A percentile compares a stretch with the other conserved stretches of the same genome.
Conservation (phyloP, 1,284 basidiomycete species). For the Pseudozyma thailandica region DNA sequence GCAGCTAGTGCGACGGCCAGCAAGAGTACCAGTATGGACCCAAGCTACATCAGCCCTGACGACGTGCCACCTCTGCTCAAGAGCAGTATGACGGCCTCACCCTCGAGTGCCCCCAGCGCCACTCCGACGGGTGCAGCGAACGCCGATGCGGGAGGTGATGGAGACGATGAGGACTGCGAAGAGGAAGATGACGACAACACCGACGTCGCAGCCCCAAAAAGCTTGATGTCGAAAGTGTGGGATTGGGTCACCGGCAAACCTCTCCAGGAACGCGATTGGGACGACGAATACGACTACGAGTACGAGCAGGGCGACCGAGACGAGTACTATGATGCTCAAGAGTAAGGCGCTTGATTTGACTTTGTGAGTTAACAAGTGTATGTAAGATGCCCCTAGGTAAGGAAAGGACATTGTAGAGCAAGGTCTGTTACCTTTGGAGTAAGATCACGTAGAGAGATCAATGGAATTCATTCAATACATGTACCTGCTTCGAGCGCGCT, state of each 20-base stretch:
- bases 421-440: too few relatives aligned
- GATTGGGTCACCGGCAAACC: slow-evolving; percentile 35
- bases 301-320: slow-evolving; percentile 11
- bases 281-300: slow-evolving; percentile 16
- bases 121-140: background rate
- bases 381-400: too few relatives aligned
- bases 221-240: slow-evolving; percentile 27
- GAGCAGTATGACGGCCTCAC: slow-evolving; percentile 4
- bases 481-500: too few relatives aligned
- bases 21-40: slow-evolving; percentile 7
- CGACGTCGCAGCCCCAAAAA: background rate
- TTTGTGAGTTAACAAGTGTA: too few relatives aligned
- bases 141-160: background rate
- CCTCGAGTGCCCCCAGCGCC: background rate
- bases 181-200: slow-evolving; percentile 12
- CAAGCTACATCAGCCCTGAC: slow-evolving; percentile 20
- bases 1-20: background rate
- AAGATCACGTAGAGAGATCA: too few relatives aligned
- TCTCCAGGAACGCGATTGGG: slow-evolving; percentile 15
- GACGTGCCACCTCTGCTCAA: slow-evolving; percentile 32
- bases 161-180: slow-evolving; percentile 23
- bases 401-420: too few relatives aligned
- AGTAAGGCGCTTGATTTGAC: slow-evolving; percentile 8
- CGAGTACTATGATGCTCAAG: slow-evolving; percentile 21
- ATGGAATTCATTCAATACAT: too few relatives aligned